Evolutionary conservation across 2,329 filamentous ascomycete genomes (phyloP).

Genomic region (Ceratocystiopsis sp.): DNA sequence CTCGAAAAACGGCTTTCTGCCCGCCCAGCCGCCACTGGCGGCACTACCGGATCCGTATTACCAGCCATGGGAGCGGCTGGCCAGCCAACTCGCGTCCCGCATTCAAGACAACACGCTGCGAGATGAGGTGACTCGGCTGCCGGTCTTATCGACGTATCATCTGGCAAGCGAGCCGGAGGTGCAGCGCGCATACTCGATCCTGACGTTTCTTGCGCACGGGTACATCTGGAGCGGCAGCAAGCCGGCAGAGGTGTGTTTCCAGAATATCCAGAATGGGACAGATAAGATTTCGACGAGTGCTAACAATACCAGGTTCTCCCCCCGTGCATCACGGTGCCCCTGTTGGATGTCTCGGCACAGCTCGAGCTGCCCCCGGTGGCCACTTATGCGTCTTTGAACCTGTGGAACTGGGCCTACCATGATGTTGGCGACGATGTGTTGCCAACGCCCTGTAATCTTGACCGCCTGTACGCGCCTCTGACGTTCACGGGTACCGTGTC

Average conservation of each 20-base stretch:
- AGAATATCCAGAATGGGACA: background rate
- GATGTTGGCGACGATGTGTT: no score
- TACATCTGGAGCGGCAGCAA: slow-evolving; percentile 79
- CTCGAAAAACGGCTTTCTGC: slow-evolving; percentile 57
- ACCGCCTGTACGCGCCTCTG: no score
- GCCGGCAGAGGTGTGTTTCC: slow-evolving; percentile 47
- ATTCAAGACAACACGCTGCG: slow-evolving; percentile 49
- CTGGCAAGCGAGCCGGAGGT: slow-evolving; percentile 54
- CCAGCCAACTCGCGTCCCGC: slow-evolving; percentile 48
- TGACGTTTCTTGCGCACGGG: slow-evolving; percentile 65
- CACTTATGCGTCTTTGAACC: no score
- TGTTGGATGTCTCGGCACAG: slow-evolving; percentile 17
- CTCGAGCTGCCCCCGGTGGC: no score
- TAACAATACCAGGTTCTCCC: slow-evolving; percentile 34
- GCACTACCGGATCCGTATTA: slow-evolving; percentile 57
- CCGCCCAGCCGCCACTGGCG: slow-evolving; percentile 48
- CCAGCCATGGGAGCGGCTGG: slow-evolving; percentile 58
- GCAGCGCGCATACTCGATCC: slow-evolving; percentile 62
- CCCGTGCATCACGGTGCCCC: slow-evolving; percentile 58
- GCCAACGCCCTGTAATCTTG: no score
- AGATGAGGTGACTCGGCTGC: slow-evolving; percentile 44
- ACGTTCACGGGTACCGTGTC: no score
- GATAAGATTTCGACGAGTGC: background rate
- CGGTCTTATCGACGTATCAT: slow-evolving; percentile 48
- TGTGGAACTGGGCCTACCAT: no score